Conservation (phyloP, 139 green algal genomes). For the Trebouxia sp. region DNA sequence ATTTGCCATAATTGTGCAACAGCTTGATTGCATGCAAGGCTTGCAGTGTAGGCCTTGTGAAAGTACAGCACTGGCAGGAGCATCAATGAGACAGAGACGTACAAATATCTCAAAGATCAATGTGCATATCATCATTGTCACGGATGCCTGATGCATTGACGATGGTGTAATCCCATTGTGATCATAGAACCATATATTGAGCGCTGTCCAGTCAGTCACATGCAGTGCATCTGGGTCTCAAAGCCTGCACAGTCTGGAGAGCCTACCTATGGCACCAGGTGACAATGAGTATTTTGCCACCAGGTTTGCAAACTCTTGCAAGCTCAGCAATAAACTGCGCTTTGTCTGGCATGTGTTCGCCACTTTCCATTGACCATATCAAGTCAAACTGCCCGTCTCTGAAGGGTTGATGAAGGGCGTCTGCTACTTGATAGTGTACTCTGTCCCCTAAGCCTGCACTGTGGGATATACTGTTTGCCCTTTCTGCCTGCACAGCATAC, state of each 20-base stretch:
- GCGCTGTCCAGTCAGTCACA: too few species aligned
- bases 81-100: too few species aligned
- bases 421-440: constrained; percentile 67
- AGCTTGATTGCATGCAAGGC: too few species aligned
- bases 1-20: neutral
- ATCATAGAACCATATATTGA: too few species aligned
- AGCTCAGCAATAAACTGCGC: constrained; percentile 92
- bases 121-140: too few species aligned
- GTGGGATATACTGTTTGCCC: constrained; percentile 76
- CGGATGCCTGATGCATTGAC: too few species aligned
- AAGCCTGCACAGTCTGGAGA: neutral
- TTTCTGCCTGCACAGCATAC: constrained; percentile 52
- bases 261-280: constrained; percentile 86
- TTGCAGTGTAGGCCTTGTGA: too few species aligned
- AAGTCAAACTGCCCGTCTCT: constrained; percentile 81
- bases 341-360: constrained; percentile 88
- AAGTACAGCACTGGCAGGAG: too few species aligned
- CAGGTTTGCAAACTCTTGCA: constrained; percentile 81
- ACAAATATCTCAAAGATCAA: too few species aligned
- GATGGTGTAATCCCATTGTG: too few species aligned
- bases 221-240: neutral
- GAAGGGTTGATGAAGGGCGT: constrained; percentile 88
- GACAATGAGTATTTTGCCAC: constrained; percentile 82
- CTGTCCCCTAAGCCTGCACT: constrained; percentile 60
- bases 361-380: constrained; percentile 86